A percentile compares a stretch with the other conserved stretches of the same genome.
phyloP scores from a whole-genome alignment of 2,329 filamentous ascomycete species.

The Alternaria tenuissima region DNA sequence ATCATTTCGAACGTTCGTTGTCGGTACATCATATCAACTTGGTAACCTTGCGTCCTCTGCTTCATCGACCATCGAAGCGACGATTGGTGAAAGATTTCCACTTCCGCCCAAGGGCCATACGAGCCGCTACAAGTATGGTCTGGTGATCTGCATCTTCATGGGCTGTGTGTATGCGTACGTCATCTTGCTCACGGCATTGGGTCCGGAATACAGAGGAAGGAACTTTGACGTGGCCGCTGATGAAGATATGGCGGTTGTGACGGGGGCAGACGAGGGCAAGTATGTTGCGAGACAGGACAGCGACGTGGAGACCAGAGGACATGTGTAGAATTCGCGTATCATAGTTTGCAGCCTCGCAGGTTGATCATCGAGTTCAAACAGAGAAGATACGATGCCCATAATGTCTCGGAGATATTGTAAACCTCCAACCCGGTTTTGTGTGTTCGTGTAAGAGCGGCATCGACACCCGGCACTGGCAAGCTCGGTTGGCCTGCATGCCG shows the following conservation, averaged over 20 bases:
- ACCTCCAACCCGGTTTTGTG: not conserved
- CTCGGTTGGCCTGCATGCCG: not conserved
- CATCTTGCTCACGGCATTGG: conserved; percentile 69
- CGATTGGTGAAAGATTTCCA: conserved; percentile 77
- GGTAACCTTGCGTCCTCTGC: conserved; percentile 77
- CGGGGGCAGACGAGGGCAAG: conserved; percentile 18
- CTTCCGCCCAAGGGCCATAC: conserved; percentile 61
- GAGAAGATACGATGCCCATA: not conserved
- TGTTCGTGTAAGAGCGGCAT: not conserved
- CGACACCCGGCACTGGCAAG: not conserved
- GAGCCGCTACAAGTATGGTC: conserved; percentile 68
- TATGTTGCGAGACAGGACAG: conserved; percentile 17
- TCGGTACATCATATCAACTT: conserved; percentile 78
- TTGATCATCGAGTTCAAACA: not conserved
- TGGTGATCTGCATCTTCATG: conserved; percentile 92
- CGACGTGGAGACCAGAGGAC: conserved; percentile 8
- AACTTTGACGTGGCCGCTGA: conserved; percentile 46
- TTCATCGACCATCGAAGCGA: conserved; percentile 78
- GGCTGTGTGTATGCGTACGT: conserved; percentile 76
- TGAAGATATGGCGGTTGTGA: conserved; percentile 44
- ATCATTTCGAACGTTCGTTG: conserved; percentile 76
- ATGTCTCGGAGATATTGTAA: not conserved
- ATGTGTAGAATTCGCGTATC: not conserved
- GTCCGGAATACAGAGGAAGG: conserved; percentile 59
- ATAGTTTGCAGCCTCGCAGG: not conserved